These are phyloP conservation scores for Lactarius psammicola DNA, from an alignment of 768 basidiomycete species.

Conservation along the genomic window DNA sequence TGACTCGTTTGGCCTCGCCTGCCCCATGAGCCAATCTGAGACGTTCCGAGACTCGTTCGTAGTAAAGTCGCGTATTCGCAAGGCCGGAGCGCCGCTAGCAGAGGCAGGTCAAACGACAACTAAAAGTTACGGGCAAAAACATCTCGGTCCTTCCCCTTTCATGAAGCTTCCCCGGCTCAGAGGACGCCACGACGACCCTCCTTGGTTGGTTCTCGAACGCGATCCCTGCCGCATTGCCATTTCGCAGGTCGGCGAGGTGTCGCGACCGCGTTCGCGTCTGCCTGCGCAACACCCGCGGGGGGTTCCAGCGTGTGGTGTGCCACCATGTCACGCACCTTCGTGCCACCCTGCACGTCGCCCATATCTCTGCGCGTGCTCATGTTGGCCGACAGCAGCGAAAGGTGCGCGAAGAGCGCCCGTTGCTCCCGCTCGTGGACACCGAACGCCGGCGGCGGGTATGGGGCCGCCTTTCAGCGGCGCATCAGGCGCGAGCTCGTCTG, in stretches of 20 bases:
- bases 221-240: slow-evolving; percentile 62
- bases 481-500: too few species aligned
- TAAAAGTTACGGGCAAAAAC: slow-evolving; percentile 37
- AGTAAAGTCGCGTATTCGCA: slow-evolving; percentile 79
- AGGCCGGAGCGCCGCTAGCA: slow-evolving; percentile 77
- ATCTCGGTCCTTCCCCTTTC: slow-evolving; percentile 49
- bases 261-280: slow-evolving; percentile 52
- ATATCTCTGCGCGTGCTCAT: background rate
- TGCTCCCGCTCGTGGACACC: slow-evolving; percentile 62
- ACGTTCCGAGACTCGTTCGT: slow-evolving; percentile 66
- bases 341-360: too few species aligned
- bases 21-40: slow-evolving; percentile 64
- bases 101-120: slow-evolving; percentile 7
- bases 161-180: slow-evolving; percentile 72
- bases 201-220: slow-evolving; percentile 77
- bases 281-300: slow-evolving; percentile 44
- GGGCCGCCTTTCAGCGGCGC: too few species aligned
- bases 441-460: slow-evolving; percentile 29
- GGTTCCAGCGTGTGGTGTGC: slow-evolving; percentile 31
- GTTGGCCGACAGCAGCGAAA: slow-evolving; percentile 46
- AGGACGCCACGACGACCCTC: slow-evolving; percentile 76
- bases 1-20: slow-evolving; percentile 86
- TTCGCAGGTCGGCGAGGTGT: slow-evolving; percentile 73
- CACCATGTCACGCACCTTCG: background rate
- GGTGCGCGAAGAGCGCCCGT: slow-evolving; percentile 58